phyloP scores from a whole-genome alignment of 73 alveolate genomes.

The Breviolum minutum region DNA sequence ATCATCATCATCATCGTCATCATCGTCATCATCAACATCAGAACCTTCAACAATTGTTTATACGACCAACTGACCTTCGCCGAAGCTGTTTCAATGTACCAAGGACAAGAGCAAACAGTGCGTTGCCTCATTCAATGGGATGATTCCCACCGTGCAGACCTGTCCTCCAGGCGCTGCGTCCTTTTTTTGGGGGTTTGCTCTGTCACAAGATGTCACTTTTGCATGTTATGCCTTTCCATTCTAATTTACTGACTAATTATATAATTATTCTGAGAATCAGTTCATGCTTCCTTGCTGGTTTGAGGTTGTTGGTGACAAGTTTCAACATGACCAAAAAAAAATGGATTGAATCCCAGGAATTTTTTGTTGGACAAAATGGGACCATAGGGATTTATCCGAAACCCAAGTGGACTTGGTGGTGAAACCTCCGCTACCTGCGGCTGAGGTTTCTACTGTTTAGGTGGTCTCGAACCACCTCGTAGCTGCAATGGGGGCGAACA shows the following conservation, averaged over 20 bases:
- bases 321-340: no score
- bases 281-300: no score
- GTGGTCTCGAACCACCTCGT: slow-evolving; percentile 63
- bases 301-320: no score
- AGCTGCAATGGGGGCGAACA: slow-evolving; percentile 71
- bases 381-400: no score
- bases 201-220: no score
- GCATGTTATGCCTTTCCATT: no score
- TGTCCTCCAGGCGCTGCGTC: slow-evolving; percentile 58
- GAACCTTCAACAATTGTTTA: no score
- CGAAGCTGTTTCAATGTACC: background rate
- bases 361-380: no score
- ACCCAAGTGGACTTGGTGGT: no score
- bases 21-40: background rate
- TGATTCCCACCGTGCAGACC: slow-evolving; percentile 40
- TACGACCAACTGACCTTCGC: background rate
- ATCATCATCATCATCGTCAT: background rate
- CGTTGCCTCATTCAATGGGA: slow-evolving; percentile 11
- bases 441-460: slow-evolving; percentile 55
- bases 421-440: background rate
- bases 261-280: no score
- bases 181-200: background rate
- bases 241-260: no score
- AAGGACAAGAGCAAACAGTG: slow-evolving; percentile 55
- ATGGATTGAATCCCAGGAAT: no score